Evolutionary conservation across 345 rosid genomes (phyloP), one percentile per base, ranked within the genome.

Genomic region (Hibiscus mutabilis): DNA sequence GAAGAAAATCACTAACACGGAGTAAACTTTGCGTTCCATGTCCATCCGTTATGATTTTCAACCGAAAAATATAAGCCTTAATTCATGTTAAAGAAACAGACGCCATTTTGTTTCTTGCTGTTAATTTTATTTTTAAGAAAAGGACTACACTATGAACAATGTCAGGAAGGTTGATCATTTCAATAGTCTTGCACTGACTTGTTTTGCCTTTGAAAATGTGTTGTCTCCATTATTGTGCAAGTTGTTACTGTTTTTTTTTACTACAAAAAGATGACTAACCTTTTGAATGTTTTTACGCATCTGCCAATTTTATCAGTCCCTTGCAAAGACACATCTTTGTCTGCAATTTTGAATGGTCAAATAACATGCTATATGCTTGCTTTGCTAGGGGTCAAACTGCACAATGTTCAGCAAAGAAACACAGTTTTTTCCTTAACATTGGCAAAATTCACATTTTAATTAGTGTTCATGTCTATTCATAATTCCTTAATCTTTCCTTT

Each of bases 121-220:
- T 16, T 18, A 33, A 1, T 10, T 0, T 40, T 40, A 33, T 10
- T 14, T 65, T 44, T 16, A 14, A 49, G 57, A 49, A 49, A 49
- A 66, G 58, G 86, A 84, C 91, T 78, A 74, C 82, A 76, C 85
- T 61, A 29, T 40, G 60, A 68, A 53, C 27, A 73, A 76, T 71
- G 76, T 82, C 85, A 79, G 84, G 6, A 62, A 35, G 74, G 53
- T 52, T 44, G 40, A 19, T 74, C 13, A 29, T 52, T 60, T 68
- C n/a, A 21, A 15, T 42, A 42, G n/a, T 42, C 40, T 40, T 58
- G 56, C 2, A 37, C 25, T 13, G 61, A 57, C 31, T 57, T 24
- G 33, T 12, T 58, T 11, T 55, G 10, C 24, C 69, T 72, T 78
- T 76, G 76, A 82, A 81, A 73, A 64, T 63, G 24, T 78, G 79